Base-by-base conservation (phyloP, 2,329 filamentous ascomycete species). In the Arthrocladium fulminans region DNA sequence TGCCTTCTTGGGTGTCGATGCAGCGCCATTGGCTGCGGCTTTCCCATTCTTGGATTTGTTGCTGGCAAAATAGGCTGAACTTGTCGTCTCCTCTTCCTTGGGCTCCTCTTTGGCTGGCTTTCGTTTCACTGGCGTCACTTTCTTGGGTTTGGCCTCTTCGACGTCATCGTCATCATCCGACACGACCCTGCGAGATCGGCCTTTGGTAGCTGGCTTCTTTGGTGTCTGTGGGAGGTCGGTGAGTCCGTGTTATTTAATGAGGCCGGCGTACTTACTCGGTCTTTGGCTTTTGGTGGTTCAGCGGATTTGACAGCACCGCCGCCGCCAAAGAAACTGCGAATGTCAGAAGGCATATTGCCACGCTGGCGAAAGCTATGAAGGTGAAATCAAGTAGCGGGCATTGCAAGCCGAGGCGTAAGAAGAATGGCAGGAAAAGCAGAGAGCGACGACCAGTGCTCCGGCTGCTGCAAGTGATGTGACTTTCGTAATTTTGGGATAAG, bases 291-390 rank as follows among this genome's bases (percentile, higher is more conserved):
- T 6, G 39, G 10, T 50, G 49, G 35, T 50, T 50, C 53, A 38
- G 70, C 62, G 55, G 68, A 57, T 59, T 74, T 69, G 55, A 66
- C 65, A 53, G 60, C 42, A 45, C 80, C 79, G 65, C 88, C 88
- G 52, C 84, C 80, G 48, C 84, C 81, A 71, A 97, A 96, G 69
- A 96, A 97, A 59, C 76, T 88, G 62, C 89, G 79, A 61, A 96
- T 97, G 67, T 97, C 90, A 54, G 75, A 63, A 47, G 88, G 80
- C 88, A 95, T 94, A 53, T 43, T 61, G 15, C 13, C 19, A 44
- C 5, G 10, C 10, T 23, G 17, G 6, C 6, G 20, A 42, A 13
- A 2, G 45, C 5, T 10, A 23, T 13, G 6, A 32, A 9, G n/a
- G n/a, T n/a, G n/a, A n/a, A n/a, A n/a, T n/a, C n/a, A n/a, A n/a